These are phyloP conservation scores for Tylopilus vinaceipallidus DNA, from an alignment of 768 basidiomycete species.

Conservation along the genomic window DNA sequence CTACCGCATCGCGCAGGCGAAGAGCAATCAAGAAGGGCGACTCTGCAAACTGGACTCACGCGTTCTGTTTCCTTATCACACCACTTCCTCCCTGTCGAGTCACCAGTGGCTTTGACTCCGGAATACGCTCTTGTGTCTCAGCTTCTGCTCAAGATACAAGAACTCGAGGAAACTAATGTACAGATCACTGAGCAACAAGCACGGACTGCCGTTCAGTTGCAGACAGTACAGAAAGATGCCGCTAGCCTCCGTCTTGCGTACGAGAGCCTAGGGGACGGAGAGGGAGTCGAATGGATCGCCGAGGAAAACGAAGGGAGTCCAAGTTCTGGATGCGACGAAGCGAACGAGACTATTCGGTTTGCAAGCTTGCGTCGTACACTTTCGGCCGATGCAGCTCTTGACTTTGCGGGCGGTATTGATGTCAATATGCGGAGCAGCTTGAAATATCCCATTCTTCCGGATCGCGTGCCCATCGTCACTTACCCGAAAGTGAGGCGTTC, in stretches of 20 bases:
- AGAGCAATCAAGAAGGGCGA: conserved; percentile 17
- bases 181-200: conserved; percentile 65
- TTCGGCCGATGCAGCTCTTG: conserved; percentile 20
- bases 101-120: conserved; percentile 19
- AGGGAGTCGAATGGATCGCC: conserved; percentile 37
- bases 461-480: conserved; percentile 17
- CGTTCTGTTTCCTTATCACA: conserved; percentile 28
- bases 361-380: conserved; percentile 27
- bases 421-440: conserved; percentile 28
- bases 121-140: conserved; percentile 65
- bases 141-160: conserved; percentile 69
- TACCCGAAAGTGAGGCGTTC: conserved; percentile 44
- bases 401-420: conserved; percentile 21
- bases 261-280: conserved; percentile 59
- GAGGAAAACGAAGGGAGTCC: conserved; percentile 43
- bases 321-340: conserved; percentile 26
- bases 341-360: conserved; percentile 33
- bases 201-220: conserved; percentile 58
- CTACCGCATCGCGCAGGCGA: conserved; percentile 9
- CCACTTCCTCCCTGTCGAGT: conserved; percentile 12
- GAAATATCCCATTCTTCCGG: conserved; percentile 10
- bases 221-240: conserved; percentile 70
- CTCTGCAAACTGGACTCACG: conserved; percentile 17
- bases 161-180: conserved; percentile 71
- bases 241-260: conserved; percentile 69